phyloP scores from a whole-genome alignment of 2,329 filamentous ascomycete genomes.

The Trichoderma polysporum region DNA sequence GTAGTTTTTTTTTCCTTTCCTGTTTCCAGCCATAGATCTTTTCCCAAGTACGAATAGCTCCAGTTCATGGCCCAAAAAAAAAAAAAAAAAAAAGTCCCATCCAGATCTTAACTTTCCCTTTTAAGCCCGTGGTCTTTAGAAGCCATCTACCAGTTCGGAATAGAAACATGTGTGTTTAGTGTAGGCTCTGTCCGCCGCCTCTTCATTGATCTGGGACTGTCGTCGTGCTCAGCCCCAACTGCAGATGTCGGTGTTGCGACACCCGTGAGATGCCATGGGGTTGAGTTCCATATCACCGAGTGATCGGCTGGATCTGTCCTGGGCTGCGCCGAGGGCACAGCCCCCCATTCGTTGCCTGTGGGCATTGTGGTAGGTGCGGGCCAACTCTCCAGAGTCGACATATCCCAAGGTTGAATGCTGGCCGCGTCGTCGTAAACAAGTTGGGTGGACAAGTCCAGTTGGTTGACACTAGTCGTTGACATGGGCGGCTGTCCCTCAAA shows the following conservation, averaged over 20 bases:
- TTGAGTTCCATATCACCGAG: conserved; percentile 38
- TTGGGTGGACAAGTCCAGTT: conserved; percentile 34
- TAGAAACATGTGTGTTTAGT: conserved; percentile 35
- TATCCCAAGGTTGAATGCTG: conserved; percentile 40
- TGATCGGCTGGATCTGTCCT: conserved; percentile 36
- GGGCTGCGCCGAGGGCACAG: conserved; percentile 22
- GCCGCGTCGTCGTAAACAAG: conserved; percentile 38
- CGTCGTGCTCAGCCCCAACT: conserved; percentile 32
- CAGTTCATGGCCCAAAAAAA: not conserved
- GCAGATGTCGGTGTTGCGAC: conserved; percentile 27
- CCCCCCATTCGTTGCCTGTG: conserved; percentile 36
- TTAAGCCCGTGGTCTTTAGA: not conserved
- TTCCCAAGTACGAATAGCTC: not conserved
- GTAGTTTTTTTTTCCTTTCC: not conserved
- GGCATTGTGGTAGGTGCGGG: conserved; percentile 28
- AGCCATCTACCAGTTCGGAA: conserved; percentile 33
- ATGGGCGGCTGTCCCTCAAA: conserved; percentile 36
- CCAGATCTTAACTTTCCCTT: not conserved
- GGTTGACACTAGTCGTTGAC: conserved; percentile 30
- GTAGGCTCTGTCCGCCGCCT: conserved; percentile 32
- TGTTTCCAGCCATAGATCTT: not conserved
- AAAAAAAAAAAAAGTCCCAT: not conserved
- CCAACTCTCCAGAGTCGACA: conserved; percentile 39
- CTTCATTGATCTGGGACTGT: conserved; percentile 40
- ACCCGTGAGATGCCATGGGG: conserved; percentile 36